Evolutionary conservation across 2,329 filamentous ascomycete genomes (phyloP).

Genomic region (Bipolaris bicolor): DNA sequence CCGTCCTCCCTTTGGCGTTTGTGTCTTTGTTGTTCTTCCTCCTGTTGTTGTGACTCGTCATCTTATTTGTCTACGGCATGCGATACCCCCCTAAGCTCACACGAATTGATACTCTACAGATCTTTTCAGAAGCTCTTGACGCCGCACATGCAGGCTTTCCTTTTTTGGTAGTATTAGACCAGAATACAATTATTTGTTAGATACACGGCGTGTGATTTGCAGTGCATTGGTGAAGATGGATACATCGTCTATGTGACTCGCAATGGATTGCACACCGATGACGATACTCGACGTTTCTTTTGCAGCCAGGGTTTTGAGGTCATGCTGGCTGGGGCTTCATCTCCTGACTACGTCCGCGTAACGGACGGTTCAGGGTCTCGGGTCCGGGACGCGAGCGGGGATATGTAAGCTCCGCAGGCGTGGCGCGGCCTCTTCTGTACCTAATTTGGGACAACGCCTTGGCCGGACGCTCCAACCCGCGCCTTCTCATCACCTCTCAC

Average conservation of each 20-base stretch:
- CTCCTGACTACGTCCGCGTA: background rate
- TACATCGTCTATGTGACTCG: background rate
- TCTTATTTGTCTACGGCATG: conserved; percentile 13
- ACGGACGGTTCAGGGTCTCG: conserved; percentile 19
- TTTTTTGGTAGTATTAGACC: conserved; percentile 17
- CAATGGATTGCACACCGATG: too few species aligned
- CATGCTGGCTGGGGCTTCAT: background rate
- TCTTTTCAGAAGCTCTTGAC: conserved; percentile 14
- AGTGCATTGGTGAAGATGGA: too few species aligned
- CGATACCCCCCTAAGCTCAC: conserved; percentile 23
- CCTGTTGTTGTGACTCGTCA: background rate
- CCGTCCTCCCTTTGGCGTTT: conserved; percentile 26
- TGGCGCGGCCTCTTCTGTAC: conserved; percentile 30
- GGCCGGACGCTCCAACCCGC: conserved; percentile 32
- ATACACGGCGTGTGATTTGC: background rate
- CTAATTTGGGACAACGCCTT: conserved; percentile 34
- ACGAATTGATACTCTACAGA: conserved; percentile 16
- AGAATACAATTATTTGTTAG: conserved; percentile 14
- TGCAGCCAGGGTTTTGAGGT: background rate
- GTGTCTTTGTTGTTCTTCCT: background rate
- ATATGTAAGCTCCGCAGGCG: conserved; percentile 26
- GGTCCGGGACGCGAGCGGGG: conserved; percentile 18
- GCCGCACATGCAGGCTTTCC: conserved; percentile 16
- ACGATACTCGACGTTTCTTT: background rate
- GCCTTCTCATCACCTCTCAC: conserved; percentile 19